phyloP scores from a whole-genome alignment of 768 basidiomycete species.

The Termitomyces sp. region DNA sequence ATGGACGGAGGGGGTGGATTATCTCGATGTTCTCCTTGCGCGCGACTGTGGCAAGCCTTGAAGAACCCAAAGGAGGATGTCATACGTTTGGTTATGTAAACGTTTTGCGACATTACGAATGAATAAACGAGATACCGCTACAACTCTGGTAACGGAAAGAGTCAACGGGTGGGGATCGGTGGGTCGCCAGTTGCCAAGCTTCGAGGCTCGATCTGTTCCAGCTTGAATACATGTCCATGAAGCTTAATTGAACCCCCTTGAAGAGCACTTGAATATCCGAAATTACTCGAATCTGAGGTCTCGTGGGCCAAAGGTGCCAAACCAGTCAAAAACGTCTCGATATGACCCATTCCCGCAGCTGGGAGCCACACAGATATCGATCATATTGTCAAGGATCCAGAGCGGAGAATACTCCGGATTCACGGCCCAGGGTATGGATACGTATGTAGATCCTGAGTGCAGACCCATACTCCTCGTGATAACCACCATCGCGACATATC shows the following conservation, averaged over 20 bases:
- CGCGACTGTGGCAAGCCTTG: background rate
- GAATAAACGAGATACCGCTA: background rate
- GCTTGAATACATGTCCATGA: background rate
- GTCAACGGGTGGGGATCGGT: background rate
- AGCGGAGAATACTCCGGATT: background rate
- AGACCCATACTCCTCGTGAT: background rate
- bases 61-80: background rate
- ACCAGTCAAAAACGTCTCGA: background rate
- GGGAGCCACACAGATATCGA: background rate
- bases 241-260: background rate
- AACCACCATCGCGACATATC: background rate
- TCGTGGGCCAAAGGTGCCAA: background rate
- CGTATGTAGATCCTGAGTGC: too few species aligned
- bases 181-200: background rate
- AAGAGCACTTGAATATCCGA: background rate
- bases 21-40: background rate
- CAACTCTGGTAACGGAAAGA: background rate
- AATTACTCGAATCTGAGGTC: background rate
- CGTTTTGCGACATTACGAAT: background rate
- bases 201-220: background rate
- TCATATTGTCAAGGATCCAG: background rate
- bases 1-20: background rate
- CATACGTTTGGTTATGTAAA: too few species aligned
- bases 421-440: background rate
- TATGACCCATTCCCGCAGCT: background rate